phyloP scores from a whole-genome alignment of 2,329 filamentous ascomycete species.

The Lachnellula hyalina region DNA sequence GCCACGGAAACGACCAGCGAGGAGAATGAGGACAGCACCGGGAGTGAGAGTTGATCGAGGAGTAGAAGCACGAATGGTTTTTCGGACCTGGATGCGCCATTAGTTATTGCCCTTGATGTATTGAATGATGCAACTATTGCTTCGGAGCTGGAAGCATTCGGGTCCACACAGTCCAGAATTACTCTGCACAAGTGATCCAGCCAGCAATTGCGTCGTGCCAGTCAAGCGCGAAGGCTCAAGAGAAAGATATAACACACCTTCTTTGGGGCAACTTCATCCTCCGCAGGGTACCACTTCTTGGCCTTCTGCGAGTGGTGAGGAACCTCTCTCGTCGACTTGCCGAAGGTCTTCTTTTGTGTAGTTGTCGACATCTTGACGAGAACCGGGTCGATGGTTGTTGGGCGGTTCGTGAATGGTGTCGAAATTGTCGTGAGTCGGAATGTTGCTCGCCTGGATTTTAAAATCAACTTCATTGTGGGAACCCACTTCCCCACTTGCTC shows the following conservation, averaged over 20 bases:
- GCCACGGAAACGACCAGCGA: constrained; percentile 98
- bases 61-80: constrained; percentile 82
- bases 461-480: constrained; percentile 2
- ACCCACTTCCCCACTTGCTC: not conserved
- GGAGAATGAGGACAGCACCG: constrained; percentile 95
- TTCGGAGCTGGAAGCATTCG: not conserved
- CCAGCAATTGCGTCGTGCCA: constrained; percentile 9
- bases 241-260: constrained; percentile 63
- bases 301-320: constrained; percentile 86
- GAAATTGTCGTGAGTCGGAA: constrained; percentile 8
- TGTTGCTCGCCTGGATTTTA: not conserved
- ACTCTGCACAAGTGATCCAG: not conserved
- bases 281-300: constrained; percentile 97
- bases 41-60: constrained; percentile 86
- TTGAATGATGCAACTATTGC: not conserved
- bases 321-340: constrained; percentile 90
- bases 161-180: not conserved
- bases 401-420: constrained; percentile 26
- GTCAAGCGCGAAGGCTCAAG: constrained; percentile 3
- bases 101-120: constrained; percentile 15
- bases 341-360: constrained; percentile 78
- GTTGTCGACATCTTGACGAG: constrained; percentile 60
- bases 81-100: constrained; percentile 70
- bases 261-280: constrained; percentile 83
- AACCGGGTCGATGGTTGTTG: constrained; percentile 26